phyloP scores from a whole-genome alignment of 495 filamentous ascomycete genomes.

The Parathielavia hyrcaniae region DNA sequence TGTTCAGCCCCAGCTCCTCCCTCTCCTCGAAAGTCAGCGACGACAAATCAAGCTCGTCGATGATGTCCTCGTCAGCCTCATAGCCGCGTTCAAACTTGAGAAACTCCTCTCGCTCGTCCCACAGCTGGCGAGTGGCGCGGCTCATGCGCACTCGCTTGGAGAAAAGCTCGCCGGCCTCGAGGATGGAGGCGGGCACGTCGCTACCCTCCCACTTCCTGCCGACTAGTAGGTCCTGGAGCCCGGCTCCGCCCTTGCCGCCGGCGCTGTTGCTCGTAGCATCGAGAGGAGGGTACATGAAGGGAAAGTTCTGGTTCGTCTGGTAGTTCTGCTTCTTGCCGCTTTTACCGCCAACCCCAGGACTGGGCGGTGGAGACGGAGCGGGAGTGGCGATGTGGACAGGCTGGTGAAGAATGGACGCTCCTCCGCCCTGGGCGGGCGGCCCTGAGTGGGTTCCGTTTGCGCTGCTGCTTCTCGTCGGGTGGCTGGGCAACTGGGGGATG shows the following conservation, averaged over 20 bases:
- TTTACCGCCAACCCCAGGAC: conserved; percentile 83
- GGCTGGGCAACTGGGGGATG: conserved; percentile 73
- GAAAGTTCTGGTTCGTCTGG: conserved; percentile 97
- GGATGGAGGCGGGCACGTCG: conserved; percentile 84
- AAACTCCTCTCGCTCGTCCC: conserved; percentile 86
- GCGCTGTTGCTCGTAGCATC: conserved; percentile 75
- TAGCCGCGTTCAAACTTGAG: conserved; percentile 88
- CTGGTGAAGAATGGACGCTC: conserved; percentile 85
- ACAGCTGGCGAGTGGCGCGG: conserved; percentile 82
- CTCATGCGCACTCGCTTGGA: conserved; percentile 83
- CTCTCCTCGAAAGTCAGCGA: conserved; percentile 45
- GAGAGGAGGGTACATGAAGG: conserved; percentile 90
- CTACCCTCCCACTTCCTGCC: conserved; percentile 82
- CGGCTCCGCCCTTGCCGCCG: conserved; percentile 76
- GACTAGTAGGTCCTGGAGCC: conserved; percentile 66
- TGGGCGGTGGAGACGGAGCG: conserved; percentile 93
- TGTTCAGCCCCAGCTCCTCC: conserved; percentile 37
- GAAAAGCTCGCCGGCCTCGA: conserved; percentile 93
- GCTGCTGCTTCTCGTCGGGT: conserved; percentile 50
- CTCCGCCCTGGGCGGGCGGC: conserved; percentile 47
- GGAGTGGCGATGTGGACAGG: conserved; percentile 97
- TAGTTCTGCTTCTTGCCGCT: conserved; percentile 98
- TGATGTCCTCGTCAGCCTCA: conserved; percentile 44
- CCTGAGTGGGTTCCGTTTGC: conserved; percentile 44
- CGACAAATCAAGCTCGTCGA: conserved; percentile 46